A percentile compares a stretch with the other conserved stretches of the same genome.
phyloP scores from a whole-genome alignment of 208 protist species.

The Crithidia mellificae region DNA sequence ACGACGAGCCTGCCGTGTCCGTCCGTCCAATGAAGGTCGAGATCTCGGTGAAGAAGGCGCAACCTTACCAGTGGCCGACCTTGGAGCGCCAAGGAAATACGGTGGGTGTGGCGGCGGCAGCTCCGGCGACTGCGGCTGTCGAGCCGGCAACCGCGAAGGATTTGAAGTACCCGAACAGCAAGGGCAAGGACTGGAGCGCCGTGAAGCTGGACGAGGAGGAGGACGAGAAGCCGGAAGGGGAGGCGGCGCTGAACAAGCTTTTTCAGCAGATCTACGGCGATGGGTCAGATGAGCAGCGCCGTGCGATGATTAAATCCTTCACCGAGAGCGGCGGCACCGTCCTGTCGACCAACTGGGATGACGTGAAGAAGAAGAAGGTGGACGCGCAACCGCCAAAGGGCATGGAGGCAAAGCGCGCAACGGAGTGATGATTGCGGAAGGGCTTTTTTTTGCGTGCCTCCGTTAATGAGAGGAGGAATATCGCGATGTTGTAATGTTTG shows the following conservation, averaged over 20 bases:
- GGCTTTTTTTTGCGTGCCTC: no score
- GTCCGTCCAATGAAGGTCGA: slow-evolving; percentile 91
- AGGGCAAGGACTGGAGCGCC: slow-evolving; percentile 81
- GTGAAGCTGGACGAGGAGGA: slow-evolving; percentile 81
- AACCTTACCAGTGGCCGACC: slow-evolving; percentile 67
- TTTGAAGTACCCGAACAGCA: slow-evolving; percentile 82
- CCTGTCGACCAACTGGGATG: slow-evolving; percentile 96
- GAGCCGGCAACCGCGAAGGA: slow-evolving; percentile 42
- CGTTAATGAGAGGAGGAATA: no score
- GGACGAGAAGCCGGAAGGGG: slow-evolving; percentile 88
- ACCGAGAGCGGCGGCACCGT: slow-evolving; percentile 95
- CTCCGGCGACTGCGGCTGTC: slow-evolving; percentile 6
- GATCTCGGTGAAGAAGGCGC: slow-evolving; percentile 61
- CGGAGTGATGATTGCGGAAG: slow-evolving; percentile 28
- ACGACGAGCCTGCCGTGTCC: slow-evolving; percentile 32
- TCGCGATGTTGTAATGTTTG: no score
- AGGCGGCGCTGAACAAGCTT: slow-evolving; percentile 89
- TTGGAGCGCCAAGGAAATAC: slow-evolving; percentile 44
- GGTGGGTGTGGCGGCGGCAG: slow-evolving; percentile 1
- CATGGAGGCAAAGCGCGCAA: slow-evolving; percentile 84
- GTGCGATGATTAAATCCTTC: slow-evolving; percentile 96
- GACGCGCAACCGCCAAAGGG: slow-evolving; percentile 81
- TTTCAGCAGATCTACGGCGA: slow-evolving; percentile 95
- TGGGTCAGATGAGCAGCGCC: slow-evolving; percentile 86
- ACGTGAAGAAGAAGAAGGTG: slow-evolving; percentile 89